Evolutionary conservation across 169 alveolate genomes (phyloP), one percentile per base, ranked within the genome.

Genomic region (Plasmodium fragile): DNA sequence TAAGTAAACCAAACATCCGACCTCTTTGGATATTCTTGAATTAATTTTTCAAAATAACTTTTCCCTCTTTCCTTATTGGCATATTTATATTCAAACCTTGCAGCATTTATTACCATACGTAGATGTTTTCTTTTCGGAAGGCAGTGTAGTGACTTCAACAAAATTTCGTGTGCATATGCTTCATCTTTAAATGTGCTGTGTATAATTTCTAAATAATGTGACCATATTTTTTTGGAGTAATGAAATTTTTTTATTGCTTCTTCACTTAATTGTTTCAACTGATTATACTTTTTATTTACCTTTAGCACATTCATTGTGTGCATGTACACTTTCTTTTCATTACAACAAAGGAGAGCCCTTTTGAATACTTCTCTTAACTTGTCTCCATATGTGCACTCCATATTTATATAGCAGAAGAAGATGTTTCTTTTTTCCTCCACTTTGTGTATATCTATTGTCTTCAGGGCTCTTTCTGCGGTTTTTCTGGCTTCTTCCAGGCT

Each of bases 1-100:
- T 97, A 97, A 81, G 96, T 97, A 83, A 95, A 93, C 98, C 98
- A 97, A 10, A 97, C 73, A 81, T 97, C 98, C 95, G 96, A 96
- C n/a, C 98, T 94, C 41, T 96, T 96, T 0, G 98, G 96, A 72
- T 97, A 96, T 45, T 97, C 98, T 84, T 94, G 96, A 22, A 97
- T 92, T 71, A 97, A 80, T 85, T 97, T 96, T 95, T 97, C 98
- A 93, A 97, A 97, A 84, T 95, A 92, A 78, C 94, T 95, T 83
- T 97, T 95, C 59, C 98, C 98, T 53, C 97, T 96, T 70, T 78
- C 77, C n/a, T 32, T 65, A 77, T 65, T 75, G 18, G 92, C 97
- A 90, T 84, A 83, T 79, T 97, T 97, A 94, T 95, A 97, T 81
- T 97, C 98, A 82, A 97, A 81, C 28, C 97, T 84, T 2, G 97